These are phyloP conservation scores for Scutellaria galericulata DNA, from an alignment of 257 asterid genomes.

Conservation along the genomic window DNA sequence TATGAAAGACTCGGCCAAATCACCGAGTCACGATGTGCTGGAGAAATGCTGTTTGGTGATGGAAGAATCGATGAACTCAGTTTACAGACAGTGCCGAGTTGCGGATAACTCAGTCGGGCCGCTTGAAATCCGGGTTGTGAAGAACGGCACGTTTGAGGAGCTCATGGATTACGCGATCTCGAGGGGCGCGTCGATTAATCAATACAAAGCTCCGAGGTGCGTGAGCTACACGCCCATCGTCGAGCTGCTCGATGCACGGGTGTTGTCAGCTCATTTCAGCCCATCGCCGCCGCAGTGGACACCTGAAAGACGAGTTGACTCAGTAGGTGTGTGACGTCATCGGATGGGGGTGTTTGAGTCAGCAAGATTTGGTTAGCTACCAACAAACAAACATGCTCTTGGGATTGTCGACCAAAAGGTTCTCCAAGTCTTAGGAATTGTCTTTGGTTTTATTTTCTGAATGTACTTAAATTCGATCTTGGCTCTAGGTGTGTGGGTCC, in stretches of 20 bases:
- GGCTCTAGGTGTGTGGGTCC: background rate
- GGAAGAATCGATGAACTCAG: constrained; percentile 52
- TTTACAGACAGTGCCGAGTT: constrained; percentile 49
- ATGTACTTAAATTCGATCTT: too few relatives aligned
- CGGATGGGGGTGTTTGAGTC: background rate
- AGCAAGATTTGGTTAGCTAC: constrained; percentile 5
- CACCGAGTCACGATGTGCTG: constrained; percentile 33
- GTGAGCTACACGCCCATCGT: constrained; percentile 50
- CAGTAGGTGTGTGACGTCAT: background rate
- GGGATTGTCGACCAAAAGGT: background rate
- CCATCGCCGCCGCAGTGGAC: constrained; percentile 42
- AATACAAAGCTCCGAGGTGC: constrained; percentile 55
- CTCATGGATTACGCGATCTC: constrained; percentile 52
- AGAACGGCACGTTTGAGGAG: constrained; percentile 52
- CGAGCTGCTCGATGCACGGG: constrained; percentile 43
- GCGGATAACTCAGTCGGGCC: constrained; percentile 53
- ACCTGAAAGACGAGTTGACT: constrained; percentile 34
- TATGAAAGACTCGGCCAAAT: constrained; percentile 13
- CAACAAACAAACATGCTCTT: constrained; percentile 16
- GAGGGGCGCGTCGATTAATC: constrained; percentile 52
- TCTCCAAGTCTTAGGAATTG: background rate
- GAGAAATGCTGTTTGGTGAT: constrained; percentile 45
- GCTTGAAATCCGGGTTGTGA: constrained; percentile 47
- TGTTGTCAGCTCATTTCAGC: constrained; percentile 41
- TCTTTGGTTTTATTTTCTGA: background rate